Evolutionary conservation across 2,329 filamentous ascomycete species (phyloP).

Genomic region (Cyphellophora attinorum): DNA sequence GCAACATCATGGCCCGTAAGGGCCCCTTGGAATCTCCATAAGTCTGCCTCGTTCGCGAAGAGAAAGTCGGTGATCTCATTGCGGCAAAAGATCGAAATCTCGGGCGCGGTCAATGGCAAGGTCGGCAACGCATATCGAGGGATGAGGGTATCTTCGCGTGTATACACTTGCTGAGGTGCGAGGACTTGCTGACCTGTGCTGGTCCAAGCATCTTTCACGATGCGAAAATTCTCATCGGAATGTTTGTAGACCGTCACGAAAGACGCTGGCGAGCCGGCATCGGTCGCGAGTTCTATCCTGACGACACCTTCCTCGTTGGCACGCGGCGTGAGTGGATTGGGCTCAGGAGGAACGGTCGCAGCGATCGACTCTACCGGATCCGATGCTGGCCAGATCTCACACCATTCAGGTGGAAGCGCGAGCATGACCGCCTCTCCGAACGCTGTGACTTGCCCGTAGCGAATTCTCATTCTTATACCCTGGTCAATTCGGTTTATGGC

Average conservation of each 20-base stretch:
- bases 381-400: constrained; percentile 3
- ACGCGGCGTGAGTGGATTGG: background rate
- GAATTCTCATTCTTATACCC: constrained; percentile 1
- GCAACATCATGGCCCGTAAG: constrained; percentile 5
- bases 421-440: constrained; percentile 2
- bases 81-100: constrained; percentile 4
- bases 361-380: constrained; percentile 1
- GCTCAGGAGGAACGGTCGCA: constrained; percentile 1
- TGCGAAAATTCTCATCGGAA: constrained; percentile 2
- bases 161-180: constrained; percentile 3
- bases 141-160: constrained; percentile 3
- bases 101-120: background rate
- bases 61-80: constrained; percentile 3
- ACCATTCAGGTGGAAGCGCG: background rate
- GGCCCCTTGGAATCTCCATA: constrained; percentile 3
- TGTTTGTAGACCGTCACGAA: constrained; percentile 3
- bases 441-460: constrained; percentile 1
- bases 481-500: constrained; percentile 5
- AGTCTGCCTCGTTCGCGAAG: constrained; percentile 2
- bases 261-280: background rate
- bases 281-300: constrained; percentile 2
- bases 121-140: constrained; percentile 6
- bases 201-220: constrained; percentile 2
- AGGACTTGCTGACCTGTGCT: constrained; percentile 1
- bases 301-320: constrained; percentile 5